Base-by-base conservation (phyloP, 345 rosid species). In the Balakata baccata region DNA sequence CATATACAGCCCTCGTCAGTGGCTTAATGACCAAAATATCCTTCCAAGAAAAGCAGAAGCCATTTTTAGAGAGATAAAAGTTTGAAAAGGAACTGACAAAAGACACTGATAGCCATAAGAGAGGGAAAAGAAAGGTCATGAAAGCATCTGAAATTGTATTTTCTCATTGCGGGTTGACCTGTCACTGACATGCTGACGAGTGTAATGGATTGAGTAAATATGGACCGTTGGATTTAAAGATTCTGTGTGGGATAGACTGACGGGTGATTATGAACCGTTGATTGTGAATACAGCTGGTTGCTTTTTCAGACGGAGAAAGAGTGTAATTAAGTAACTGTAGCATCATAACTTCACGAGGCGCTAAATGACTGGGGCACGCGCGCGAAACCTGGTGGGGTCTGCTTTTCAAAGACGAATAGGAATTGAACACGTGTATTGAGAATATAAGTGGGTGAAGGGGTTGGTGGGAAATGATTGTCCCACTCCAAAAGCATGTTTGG, bases 201-300 rank as follows among this genome's bases (percentile, higher is more conserved):
- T 77, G 78, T 74, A 39, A 14, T 7, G 57, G 16, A 45, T 56
- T 2, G 18, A 58, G 53, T 7, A 11, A 46, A 70, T 12, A 5
- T 6, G 11, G 0, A 1, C 69, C 79, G 84, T 64, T 41, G 20
- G 73, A 79, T 84, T n/a, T 10, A 25, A 10, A 0, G 25, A 61
- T 57, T 50, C 37, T 38, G 59, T 39, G 20, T 5, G 16, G 6
- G 49, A 22, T 47, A 3, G 45, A 10, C 0, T 6, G 34, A 43
- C 53, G 54, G 49, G 45, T 20, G 60, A 38, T 12, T 47, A 1
- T 74, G 71, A 45, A 23, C 80, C 87, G 84, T 78, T 57, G 80
- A 84, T 78, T 1, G 71, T 71, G 77, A 66, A 37, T n/a, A 73
- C 85, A 78, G 77, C 77, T 65, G 69, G 74, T 76, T 38, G 51